Evolutionary conservation across 2,329 filamentous ascomycete genomes (phyloP), one percentile per base, ranked within the genome.

Genomic region (Paraconiothyrium sp.): DNA sequence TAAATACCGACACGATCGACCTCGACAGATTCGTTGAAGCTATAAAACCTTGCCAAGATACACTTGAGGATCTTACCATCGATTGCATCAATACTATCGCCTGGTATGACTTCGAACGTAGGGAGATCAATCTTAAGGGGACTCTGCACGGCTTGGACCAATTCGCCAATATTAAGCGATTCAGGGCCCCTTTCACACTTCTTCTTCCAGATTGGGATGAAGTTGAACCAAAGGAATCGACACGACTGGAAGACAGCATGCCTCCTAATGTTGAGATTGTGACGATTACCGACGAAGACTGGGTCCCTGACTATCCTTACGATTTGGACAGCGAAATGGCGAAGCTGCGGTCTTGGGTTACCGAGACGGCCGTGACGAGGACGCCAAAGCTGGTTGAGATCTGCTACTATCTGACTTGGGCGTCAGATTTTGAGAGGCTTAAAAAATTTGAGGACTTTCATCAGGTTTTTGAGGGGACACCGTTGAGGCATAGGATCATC

Each of bases 31-130:
- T 57, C 14, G 44, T 57, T 39, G 43, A 57, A 57, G 55, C 55
- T 7, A 10, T 57, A 13, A 49, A 57, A 50, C 55, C 55, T 10
- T 27, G 13, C 35, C 55, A 50, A 46, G 55, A 41, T 50, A 57
- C 55, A n/a, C 55, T 57, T 8, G 55, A 57, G 55, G 55, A 57
- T 32, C 55, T 57, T 22, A 57, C 55, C 34, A 57, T 57, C 34
- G 32, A 43, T 27, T 50, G 32, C 24, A 50, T 34, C 24, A 32
- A 46, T 10, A 22, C 8, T 24, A 7, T 27, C 16, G 24, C 24
- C 8, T 54, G 35, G 35, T 9, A 44, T 54, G 27, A 46, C 16
- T 20, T 46, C 39, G 39, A 55, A 20, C n/a, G 3, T 16, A 20
- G 24, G 39, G 3, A 22, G 0, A 34, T 55, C 24, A 7, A 44